Base-by-base conservation (phyloP, 2,329 filamentous ascomycete genomes). In the Aspergillus flavus region DNA sequence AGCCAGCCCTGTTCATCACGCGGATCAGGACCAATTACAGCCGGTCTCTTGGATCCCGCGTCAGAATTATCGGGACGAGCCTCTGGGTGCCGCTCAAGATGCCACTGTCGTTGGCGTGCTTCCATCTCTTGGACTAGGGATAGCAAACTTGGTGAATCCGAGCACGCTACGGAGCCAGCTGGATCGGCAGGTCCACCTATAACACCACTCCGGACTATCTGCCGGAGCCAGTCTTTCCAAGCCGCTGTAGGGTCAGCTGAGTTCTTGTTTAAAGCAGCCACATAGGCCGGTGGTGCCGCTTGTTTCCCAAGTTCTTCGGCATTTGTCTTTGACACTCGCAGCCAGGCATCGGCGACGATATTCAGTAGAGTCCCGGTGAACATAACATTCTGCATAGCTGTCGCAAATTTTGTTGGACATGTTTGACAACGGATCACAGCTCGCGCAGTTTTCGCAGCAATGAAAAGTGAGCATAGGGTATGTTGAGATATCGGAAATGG, bases 341-440 rank as follows among this genome's bases (percentile, higher is more conserved):
- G 70, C 81, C 81, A 83, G 28, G 75, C 70, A 61, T 82, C 80
- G 26, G 78, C 79, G 21, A 81, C 66, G 23, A 81, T 76, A n/a
- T 75, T 82, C 53, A 83, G 68, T 14, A 82, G 70, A 12, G 80
- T 81, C 14, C 77, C 77, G n/a, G 76, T 75, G 56, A 82, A 75
- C 78, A 81, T 82, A 52, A 82, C 75, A 58, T 83, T 83, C 63
- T 82, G 80, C 28, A 80, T 68, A 7, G 76, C 75, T 1, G 79
- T 78, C 39, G 78, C 74, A 61, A 81, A 81, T 39, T 70, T 73
- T 43, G 75, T 73, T 1, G 80, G 80, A 62, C 81, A 83, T 21
- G 74, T 66, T 50, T 72, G 67, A 64, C 81, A 83, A 64, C 78
- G 78, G 30, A 82, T 76, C 16, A 81, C 79, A 23, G 73, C 67